Evolutionary conservation across 2,329 filamentous ascomycete genomes (phyloP).

Genomic region (Fusarium anguioides): DNA sequence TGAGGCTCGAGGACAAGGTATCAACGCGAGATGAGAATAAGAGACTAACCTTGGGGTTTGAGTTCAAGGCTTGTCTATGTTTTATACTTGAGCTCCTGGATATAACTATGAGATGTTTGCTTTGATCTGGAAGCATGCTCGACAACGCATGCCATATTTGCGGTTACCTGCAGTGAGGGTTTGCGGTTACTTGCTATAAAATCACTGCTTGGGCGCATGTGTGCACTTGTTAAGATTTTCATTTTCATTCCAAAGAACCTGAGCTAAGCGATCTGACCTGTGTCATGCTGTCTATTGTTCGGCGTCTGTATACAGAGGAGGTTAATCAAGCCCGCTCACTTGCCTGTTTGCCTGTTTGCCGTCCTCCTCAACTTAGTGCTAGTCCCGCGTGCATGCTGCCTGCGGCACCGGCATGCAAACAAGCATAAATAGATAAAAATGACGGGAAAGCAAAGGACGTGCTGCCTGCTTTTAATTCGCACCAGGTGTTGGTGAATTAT

Average conservation of each 20-base stretch:
- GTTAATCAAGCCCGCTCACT: slow-evolving; percentile 9
- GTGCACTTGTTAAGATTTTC: slow-evolving; percentile 7
- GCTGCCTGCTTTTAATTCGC: slow-evolving; percentile 3
- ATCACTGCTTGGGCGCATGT: neutral
- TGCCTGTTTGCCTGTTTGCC: slow-evolving; percentile 18
- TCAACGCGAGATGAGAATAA: neutral
- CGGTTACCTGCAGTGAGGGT: slow-evolving; percentile 38
- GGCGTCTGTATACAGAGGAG: slow-evolving; percentile 4
- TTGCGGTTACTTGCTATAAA: slow-evolving; percentile 28
- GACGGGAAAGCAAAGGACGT: slow-evolving; percentile 13
- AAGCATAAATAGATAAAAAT: slow-evolving; percentile 16
- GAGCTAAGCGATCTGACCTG: slow-evolving; percentile 12
- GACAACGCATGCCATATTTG: slow-evolving; percentile 10
- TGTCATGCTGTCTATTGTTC: slow-evolving; percentile 15
- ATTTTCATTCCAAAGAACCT: slow-evolving; percentile 22
- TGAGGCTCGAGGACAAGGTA: slow-evolving; percentile 2
- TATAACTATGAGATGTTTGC: slow-evolving; percentile 14
- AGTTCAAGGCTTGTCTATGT: neutral
- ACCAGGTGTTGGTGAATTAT: slow-evolving; percentile 10
- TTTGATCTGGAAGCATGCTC: neutral
- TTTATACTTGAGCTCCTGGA: neutral
- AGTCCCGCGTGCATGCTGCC: slow-evolving; percentile 11
- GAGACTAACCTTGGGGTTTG: neutral
- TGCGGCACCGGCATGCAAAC: slow-evolving; percentile 13
- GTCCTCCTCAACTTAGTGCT: neutral